A percentile compares a stretch with the other conserved stretches of the same genome.
Evolutionary conservation across 164 flowering plant genomes (phyloP).

Genomic region (Chimonanthus praecox): DNA sequence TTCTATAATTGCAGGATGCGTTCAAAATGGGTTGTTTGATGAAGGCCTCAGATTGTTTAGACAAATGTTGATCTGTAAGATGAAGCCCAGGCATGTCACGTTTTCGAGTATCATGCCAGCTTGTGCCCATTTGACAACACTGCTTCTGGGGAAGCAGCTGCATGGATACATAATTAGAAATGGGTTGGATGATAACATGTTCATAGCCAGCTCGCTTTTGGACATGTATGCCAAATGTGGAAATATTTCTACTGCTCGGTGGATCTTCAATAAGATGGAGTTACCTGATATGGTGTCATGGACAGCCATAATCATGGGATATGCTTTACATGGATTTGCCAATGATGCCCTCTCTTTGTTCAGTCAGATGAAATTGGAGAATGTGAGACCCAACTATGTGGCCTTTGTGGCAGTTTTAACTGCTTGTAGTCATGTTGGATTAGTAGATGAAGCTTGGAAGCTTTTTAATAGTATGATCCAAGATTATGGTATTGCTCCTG

Average conservation of each 20-base stretch:
- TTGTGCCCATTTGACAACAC: slow-evolving; percentile 71
- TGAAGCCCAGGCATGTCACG: slow-evolving; percentile 50
- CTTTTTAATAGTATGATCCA: slow-evolving; percentile 54
- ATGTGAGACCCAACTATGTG: slow-evolving; percentile 52
- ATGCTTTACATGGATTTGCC: slow-evolving; percentile 74
- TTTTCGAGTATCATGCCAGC: slow-evolving; percentile 90
- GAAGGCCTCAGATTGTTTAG: slow-evolving; percentile 67
- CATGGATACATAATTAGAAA: slow-evolving; percentile 60
- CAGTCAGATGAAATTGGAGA: slow-evolving; percentile 51
- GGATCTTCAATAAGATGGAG: slow-evolving; percentile 58
- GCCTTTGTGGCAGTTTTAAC: slow-evolving; percentile 76
- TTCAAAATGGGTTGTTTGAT: slow-evolving; percentile 76
- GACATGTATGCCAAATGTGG: slow-evolving; percentile 97
- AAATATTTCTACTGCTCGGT: slow-evolving; percentile 46
- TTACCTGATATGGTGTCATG: slow-evolving; percentile 71
- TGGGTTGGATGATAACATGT: slow-evolving; percentile 52
- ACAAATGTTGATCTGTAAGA: slow-evolving; percentile 51
- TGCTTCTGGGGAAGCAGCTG: slow-evolving; percentile 78
- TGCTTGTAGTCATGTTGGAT: slow-evolving; percentile 87
- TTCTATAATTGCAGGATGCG: slow-evolving; percentile 74
- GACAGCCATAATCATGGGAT: slow-evolving; percentile 96
- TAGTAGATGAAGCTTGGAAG: slow-evolving; percentile 61
- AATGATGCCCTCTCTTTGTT: slow-evolving; percentile 58
- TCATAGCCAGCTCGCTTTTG: slow-evolving; percentile 69
- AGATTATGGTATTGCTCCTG: slow-evolving; percentile 56